Percentiles rank a stretch among this genome's conserved stretches.
These are phyloP conservation scores for Polyporus arcularius DNA, from an alignment of 768 basidiomycete species.

Conservation along the genomic window DNA sequence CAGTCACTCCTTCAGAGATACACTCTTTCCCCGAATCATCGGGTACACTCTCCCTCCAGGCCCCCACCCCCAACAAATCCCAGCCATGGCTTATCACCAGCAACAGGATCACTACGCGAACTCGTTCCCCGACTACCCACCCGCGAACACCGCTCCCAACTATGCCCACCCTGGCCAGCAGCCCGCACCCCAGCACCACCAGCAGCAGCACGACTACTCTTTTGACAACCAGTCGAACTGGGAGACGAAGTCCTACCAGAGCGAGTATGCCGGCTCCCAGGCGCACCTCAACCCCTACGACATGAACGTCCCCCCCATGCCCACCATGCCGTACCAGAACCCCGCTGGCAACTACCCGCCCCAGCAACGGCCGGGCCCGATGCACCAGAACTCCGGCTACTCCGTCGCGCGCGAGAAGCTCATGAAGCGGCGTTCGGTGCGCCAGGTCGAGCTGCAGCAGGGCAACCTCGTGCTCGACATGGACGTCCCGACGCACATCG, in stretches of 20 bases:
- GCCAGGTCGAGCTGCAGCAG: slow-evolving; percentile 76
- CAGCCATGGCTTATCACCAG: slow-evolving; percentile 31
- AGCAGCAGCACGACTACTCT: slow-evolving; percentile 24
- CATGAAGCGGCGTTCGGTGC: slow-evolving; percentile 77
- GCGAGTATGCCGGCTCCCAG: slow-evolving; percentile 69
- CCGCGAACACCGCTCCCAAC: slow-evolving; percentile 16
- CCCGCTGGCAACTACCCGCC: slow-evolving; percentile 62
- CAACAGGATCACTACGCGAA: slow-evolving; percentile 29
- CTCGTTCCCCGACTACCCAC: slow-evolving; percentile 23
- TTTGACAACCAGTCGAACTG: slow-evolving; percentile 31
- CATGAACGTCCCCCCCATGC: slow-evolving; percentile 57
- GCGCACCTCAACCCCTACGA: slow-evolving; percentile 65
- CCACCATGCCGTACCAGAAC: slow-evolving; percentile 49
- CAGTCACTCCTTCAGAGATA: slow-evolving; percentile 16
- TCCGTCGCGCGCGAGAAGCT: slow-evolving; percentile 74
- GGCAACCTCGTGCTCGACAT: slow-evolving; percentile 88
- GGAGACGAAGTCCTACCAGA: slow-evolving; percentile 61
- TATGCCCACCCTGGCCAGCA: slow-evolving; percentile 21
- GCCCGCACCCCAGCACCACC: slow-evolving; percentile 10
- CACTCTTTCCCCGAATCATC: slow-evolving; percentile 8
- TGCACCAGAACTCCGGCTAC: slow-evolving; percentile 55
- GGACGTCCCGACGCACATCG: slow-evolving; percentile 74
- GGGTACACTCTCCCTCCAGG: slow-evolving; percentile 3
- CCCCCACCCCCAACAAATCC: background rate
- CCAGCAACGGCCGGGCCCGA: slow-evolving; percentile 47